Evolutionary conservation across 768 basidiomycete genomes (phyloP), one percentile per base, ranked within the genome.

Genomic region (Leucocoprinus sp.): DNA sequence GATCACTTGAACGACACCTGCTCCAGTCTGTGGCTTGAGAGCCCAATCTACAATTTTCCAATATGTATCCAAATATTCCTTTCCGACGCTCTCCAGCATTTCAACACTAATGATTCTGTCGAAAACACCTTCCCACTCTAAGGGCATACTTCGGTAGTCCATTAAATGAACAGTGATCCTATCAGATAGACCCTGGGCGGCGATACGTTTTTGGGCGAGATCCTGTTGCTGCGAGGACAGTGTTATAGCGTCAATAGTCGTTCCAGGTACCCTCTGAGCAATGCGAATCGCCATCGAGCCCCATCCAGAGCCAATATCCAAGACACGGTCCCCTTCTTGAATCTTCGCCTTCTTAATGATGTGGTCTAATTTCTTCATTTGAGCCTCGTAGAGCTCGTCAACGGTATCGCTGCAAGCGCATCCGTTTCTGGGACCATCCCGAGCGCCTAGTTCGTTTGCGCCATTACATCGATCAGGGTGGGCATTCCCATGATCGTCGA

Each of bases 231-330:
- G 76, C 5, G 71, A 64, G 0, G 82, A 84, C 12, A 89, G 71
- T 8, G 85, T 89, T 47, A 89, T 65, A 8, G 84, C 84, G 55
- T 87, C 82, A 37, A 87, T 70, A 0, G 65, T 72, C 37, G 78
- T 81, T 27, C 67, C 69, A 1, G 77, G 73, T 45, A 76, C 63
- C 8, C 68, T 71, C 27, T 65, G 63, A 0, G 78, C 77, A 37
- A 83, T 72, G 44, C 73, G 65, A 39, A 86, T 80, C 2, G 85
- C 76, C 52, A 88, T 67, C 5, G 80, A 76, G 4, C 84, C 84
- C 83, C 84, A 89, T 3, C 84, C 84, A 4, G 78, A 80, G n/a
- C 84, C 85, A 37, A 86, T 84, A 58, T 86, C 83, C 12, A 86
- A 69, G 14, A 62, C 40, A 11, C 53, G 55, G 0, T 84, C 70